Conservation (phyloP, 2,329 filamentous ascomycete genomes). For the Fusarium veterinarium region DNA sequence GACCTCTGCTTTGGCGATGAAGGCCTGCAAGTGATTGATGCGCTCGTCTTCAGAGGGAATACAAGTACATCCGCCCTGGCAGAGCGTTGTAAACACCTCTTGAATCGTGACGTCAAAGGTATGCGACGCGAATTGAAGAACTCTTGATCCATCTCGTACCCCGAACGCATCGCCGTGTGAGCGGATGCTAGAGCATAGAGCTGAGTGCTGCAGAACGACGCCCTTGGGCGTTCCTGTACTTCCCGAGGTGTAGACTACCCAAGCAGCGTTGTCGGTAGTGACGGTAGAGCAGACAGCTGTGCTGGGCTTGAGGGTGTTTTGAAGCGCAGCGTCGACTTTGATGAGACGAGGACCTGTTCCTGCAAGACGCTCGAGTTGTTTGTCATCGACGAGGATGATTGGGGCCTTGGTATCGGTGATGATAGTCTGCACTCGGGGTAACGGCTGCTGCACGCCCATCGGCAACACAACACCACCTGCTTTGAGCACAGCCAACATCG, state of each 20-base stretch:
- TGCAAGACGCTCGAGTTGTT: neutral
- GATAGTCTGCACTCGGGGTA: neutral
- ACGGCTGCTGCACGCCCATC: neutral
- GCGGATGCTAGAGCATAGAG: neutral
- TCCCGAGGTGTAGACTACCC: slow-evolving; percentile 3
- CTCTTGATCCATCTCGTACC: neutral
- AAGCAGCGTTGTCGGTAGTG: neutral
- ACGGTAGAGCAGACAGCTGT: neutral
- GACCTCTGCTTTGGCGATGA: neutral
- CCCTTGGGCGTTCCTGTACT: slow-evolving; percentile 3
- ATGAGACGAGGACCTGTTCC: neutral
- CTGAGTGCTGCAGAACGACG: neutral
- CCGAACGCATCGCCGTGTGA: neutral
- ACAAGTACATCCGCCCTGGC: neutral
- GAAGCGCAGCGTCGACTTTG: neutral
- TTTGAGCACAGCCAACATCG: neutral
- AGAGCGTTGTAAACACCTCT: neutral
- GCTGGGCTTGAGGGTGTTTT: neutral
- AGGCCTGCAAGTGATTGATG: neutral
- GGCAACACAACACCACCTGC: neutral
- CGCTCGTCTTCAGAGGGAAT: slow-evolving; percentile 7
- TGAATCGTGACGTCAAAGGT: neutral
- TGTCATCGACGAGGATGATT: neutral
- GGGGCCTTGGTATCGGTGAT: neutral
- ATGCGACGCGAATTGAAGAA: slow-evolving; percentile 4